Evolutionary conservation across 2,329 filamentous ascomycete species (phyloP), one percentile per base, ranked within the genome.

Genomic region (Trichoderma endophyticum): DNA sequence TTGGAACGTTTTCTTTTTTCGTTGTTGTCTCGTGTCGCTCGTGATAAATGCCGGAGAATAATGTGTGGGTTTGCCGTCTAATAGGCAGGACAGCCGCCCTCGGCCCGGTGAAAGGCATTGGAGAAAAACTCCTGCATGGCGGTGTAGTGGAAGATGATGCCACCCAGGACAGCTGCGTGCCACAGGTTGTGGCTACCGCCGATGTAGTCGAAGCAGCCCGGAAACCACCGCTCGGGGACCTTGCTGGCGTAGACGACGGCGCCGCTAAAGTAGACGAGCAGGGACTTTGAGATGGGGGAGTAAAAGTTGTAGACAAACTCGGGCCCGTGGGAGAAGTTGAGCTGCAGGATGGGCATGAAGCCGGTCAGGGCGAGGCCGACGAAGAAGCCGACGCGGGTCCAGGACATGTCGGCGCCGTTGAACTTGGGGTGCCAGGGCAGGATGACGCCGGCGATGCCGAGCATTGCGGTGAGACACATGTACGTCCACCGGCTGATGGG

Each of bases 141-240:
- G 26, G 88, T 87, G 83, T 98, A 99, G 82, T 99, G 96, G 81
- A 97, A 98, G n/a, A 98, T 82, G 72, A 99, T 99, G 12, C 96
- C 96, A 18, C 95, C 94, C 32, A 99, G 85, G 12, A 99, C 96
- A 8, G 96, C 96, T 39, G 97, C 83, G 82, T 99, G 96, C 96
- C 96, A 99, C 72, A 99, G 90, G 81, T 99, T 99, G 83, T 99
- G 96, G 81, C 93, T 97, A 60, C 94, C 95, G 51, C 96, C 96
- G 54, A 97, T 87, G 80, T 98, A 98, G 82, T 99, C 96, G 77
- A 99, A 99, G 80, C 92, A 89, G 64, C 96, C 96, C 0, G 96
- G 96, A 76, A 87, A 92, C 92, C 94, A 99, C 73, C 95, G 88
- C 84, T 99, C 96, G 2, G 96, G 96, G 1, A 97, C 87, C 82